Conservation (phyloP, 192 early-diverging fungal genomes). For the Umbelopsis ramanniana region DNA sequence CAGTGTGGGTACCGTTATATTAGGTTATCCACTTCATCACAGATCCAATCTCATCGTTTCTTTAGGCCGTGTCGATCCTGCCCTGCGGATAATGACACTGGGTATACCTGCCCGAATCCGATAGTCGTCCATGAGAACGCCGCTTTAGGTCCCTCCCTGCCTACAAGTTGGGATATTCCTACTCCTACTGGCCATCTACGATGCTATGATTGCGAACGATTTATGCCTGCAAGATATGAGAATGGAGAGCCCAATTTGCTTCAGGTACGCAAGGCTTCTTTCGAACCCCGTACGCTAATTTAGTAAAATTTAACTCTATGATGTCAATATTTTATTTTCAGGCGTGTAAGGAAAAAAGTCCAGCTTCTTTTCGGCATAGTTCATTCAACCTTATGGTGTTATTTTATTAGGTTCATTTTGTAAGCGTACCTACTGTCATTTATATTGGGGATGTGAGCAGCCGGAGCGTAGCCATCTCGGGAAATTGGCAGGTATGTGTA, state of each 20-base stretch:
- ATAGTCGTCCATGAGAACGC: background rate
- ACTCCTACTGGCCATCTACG: background rate
- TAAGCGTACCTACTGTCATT: slow-evolving; percentile 11
- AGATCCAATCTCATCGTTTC: background rate
- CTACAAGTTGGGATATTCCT: slow-evolving; percentile 16
- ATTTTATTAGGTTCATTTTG: slow-evolving; percentile 13
- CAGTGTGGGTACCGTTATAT: background rate
- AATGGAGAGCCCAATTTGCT: background rate
- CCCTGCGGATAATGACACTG: background rate
- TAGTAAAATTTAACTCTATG: too few species aligned
- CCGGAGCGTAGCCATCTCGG: slow-evolving; percentile 11
- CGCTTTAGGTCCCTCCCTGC: background rate
- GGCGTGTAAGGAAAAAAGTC: slow-evolving; percentile 3
- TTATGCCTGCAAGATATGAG: slow-evolving; percentile 12
- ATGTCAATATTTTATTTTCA: background rate
- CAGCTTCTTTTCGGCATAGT: too few species aligned
- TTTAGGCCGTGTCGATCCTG: slow-evolving; percentile 7
- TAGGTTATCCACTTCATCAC: background rate
- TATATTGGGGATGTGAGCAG: slow-evolving; percentile 18
- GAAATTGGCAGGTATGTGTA: background rate
- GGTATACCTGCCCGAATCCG: background rate
- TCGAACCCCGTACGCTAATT: too few species aligned
- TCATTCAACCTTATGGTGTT: background rate
- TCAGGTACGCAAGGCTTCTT: background rate
- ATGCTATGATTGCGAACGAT: slow-evolving; percentile 12